Conservation (phyloP, 1,284 basidiomycete species). For the Boletus sp. region DNA sequence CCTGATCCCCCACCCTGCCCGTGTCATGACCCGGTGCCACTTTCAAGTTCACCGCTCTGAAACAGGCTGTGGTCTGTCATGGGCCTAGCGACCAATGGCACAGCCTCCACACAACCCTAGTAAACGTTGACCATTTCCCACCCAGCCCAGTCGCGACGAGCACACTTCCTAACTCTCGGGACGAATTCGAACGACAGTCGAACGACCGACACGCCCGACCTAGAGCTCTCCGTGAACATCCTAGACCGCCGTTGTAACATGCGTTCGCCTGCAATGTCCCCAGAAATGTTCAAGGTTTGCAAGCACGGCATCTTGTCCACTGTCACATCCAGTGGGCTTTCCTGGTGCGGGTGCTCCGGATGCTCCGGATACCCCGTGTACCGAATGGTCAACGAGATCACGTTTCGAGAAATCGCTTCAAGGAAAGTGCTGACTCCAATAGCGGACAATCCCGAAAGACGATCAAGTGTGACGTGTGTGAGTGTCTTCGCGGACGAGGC, state of each 20-base stretch:
- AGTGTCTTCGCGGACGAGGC: conserved; percentile 9
- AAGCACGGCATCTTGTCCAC: conserved; percentile 12
- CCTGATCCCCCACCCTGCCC: too few relatives aligned
- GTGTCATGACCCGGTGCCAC: too few relatives aligned
- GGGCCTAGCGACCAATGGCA: too few relatives aligned
- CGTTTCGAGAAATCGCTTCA: background rate
- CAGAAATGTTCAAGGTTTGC: background rate
- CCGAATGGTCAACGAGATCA: background rate
- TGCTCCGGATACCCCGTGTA: background rate
- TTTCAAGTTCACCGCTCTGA: too few relatives aligned
- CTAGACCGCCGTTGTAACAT: conserved; percentile 12
- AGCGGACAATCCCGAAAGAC: background rate
- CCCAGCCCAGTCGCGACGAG: background rate
- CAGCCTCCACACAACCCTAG: background rate
- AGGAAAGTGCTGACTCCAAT: background rate
- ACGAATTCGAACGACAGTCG: background rate
- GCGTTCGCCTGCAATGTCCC: conserved; percentile 1
- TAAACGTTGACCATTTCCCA: background rate
- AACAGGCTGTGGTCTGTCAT: too few relatives aligned
- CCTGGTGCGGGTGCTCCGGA: background rate
- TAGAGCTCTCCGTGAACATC: background rate
- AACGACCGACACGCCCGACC: conserved; percentile 5
- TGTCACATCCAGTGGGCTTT: background rate
- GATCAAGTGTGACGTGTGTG: background rate
- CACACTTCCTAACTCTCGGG: too few relatives aligned